Evolutionary conservation across 148 eudicot species (phyloP).

Genomic region (Cornus controversa): DNA sequence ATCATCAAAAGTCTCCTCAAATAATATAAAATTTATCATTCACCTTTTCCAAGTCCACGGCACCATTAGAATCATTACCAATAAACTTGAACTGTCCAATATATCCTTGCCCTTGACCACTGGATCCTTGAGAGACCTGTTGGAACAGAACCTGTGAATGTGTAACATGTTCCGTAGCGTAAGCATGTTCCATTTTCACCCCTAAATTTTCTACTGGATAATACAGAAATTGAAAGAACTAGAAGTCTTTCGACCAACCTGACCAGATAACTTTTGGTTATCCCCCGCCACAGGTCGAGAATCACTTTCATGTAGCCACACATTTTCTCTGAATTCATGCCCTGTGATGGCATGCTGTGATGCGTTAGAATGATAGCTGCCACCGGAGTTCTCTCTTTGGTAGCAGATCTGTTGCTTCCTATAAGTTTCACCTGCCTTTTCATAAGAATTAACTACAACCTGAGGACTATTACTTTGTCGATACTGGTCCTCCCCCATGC

Average conservation of each 20-base stretch:
- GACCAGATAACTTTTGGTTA: conserved; percentile 21
- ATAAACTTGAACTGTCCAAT: conserved; percentile 19
- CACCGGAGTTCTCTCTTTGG: conserved; percentile 18
- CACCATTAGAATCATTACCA: conserved; percentile 12
- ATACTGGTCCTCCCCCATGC: not conserved
- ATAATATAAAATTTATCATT: not conserved
- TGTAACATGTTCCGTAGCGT: not conserved
- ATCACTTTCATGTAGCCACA: conserved; percentile 20
- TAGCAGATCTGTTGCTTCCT: conserved; percentile 9
- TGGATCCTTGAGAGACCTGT: conserved; percentile 18
- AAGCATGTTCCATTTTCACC: conserved; percentile 8
- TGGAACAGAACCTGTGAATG: conserved; percentile 13
- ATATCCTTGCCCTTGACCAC: conserved; percentile 19
- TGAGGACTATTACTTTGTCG: conserved; percentile 6
- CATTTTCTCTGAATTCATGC: conserved; percentile 22
- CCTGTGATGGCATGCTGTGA: conserved; percentile 13
- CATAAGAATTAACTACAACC: not conserved
- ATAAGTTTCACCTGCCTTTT: conserved; percentile 10
- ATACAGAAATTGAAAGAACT: conserved; percentile 1
- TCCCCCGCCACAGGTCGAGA: conserved; percentile 10
- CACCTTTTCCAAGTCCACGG: conserved; percentile 23
- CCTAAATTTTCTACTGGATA: not conserved
- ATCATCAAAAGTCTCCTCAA: not conserved
- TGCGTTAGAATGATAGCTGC: conserved; percentile 19
- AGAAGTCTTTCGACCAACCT: conserved; percentile 27